Evolutionary conservation across 2,329 filamentous ascomycete genomes (phyloP), one percentile per base, ranked within the genome.

Genomic region (Colletotrichum simmondsii): DNA sequence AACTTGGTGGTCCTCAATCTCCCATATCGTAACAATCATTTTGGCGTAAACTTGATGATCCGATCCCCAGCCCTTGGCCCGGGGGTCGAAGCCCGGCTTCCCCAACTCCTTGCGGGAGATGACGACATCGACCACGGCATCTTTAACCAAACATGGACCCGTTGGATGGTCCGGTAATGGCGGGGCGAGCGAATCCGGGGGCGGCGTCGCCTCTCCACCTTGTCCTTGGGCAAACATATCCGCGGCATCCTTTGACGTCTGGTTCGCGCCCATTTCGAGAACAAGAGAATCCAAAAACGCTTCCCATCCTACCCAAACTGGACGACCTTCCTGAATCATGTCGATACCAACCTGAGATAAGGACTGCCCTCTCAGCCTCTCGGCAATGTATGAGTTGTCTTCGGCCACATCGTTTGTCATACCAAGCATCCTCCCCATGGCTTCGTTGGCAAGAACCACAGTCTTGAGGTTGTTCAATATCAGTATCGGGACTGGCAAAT

Each of bases 1-100:
- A 11, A 87, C 90, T 75, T 92, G 88, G 24, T 88, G 86, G 54
- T 93, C 90, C 52, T 93, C 89, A n/a, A 89, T 85, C 72, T 90
- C 87, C 92, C 93, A 95, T 7, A 94, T 89, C 0, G 91, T 93
- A 26, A 95, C 90, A 59, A 95, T 94, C 92, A 95, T 94, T 75
- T 92, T 92, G 26, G 93, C 92, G 74, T 90, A 89, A 0, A 90
- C 81, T 76, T 85, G 85, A 62, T 80, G 81, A 26, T 83, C 81
- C 7, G 79, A 81, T 22, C 80, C 80, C 73, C 82, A 83, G 11
- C 80, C 78, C 69, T 81, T 82, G 49, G 79, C 77, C 30, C 77
- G 79, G 26, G 77, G 76, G 24, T 83, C 81, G 28, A 83, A 79
- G 1, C 75, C 82, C 7, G 86, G 79, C 66, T 84, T 84, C 63